These are phyloP conservation scores for Colletotrichum tabaci DNA, from an alignment of 2,329 filamentous ascomycete genomes.

Conservation along the genomic window DNA sequence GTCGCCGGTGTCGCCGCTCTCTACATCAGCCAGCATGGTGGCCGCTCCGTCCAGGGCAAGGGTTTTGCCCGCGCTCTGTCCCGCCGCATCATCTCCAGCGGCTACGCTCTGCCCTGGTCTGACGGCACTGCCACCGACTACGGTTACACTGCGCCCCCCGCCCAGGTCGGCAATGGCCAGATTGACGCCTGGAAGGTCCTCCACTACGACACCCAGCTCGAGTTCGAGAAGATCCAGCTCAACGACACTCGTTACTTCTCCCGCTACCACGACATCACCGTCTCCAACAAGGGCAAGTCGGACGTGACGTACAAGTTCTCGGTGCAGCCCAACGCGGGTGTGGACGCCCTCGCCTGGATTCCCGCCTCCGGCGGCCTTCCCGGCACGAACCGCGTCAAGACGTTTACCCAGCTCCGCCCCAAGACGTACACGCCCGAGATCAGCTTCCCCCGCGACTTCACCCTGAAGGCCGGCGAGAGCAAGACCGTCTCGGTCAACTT, in stretches of 20 bases:
- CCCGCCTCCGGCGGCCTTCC: conserved; percentile 15
- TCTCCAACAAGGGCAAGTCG: conserved; percentile 56
- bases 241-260: conserved; percentile 62
- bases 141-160: conserved; percentile 51
- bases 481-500: conserved; percentile 49
- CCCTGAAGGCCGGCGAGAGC: conserved; percentile 47
- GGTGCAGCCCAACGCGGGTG: conserved; percentile 51
- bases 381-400: conserved; percentile 40
- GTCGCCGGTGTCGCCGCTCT: conserved; percentile 56
- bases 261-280: conserved; percentile 46
- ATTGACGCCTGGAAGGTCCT: conserved; percentile 60
- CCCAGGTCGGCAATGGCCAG: conserved; percentile 59
- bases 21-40: conserved; percentile 53
- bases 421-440: conserved; percentile 41
- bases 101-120: conserved; percentile 49
- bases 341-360: conserved; percentile 51
- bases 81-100: conserved; percentile 53
- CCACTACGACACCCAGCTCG: conserved; percentile 55
- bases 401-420: conserved; percentile 46
- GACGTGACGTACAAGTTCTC: conserved; percentile 53
- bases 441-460: conserved; percentile 45
- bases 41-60: conserved; percentile 48
- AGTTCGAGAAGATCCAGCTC: conserved; percentile 58
- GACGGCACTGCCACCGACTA: conserved; percentile 48
- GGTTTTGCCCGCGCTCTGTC: conserved; percentile 50